A percentile compares a stretch with the other conserved stretches of the same genome.
phyloP scores from a whole-genome alignment of 805 yeast genomes.

The Candida quercuum region DNA sequence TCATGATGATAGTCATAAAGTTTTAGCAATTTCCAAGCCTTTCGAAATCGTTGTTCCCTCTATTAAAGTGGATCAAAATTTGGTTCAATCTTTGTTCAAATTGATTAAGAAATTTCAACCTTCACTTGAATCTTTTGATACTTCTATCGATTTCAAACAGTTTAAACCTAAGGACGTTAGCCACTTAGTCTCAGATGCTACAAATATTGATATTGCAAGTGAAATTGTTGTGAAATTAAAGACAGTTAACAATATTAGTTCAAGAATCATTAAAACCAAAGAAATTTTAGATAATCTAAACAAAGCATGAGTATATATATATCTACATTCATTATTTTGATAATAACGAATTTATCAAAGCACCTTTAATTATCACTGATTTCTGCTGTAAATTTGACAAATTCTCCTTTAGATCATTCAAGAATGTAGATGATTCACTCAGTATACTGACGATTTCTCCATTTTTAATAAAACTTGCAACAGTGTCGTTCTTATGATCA shows the following conservation, averaged over 20 bases:
- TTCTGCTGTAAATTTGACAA: conserved; percentile 29
- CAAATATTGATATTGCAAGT: conserved; percentile 30
- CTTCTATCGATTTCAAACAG: conserved; percentile 21
- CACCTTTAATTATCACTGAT: conserved; percentile 1
- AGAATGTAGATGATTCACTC: conserved; percentile 33
- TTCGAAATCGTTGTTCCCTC: conserved; percentile 49
- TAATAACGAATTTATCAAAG: conserved; percentile 1
- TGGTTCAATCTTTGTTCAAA: conserved; percentile 27
- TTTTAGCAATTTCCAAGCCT: conserved; percentile 58
- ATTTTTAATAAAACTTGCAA: conserved; percentile 49
- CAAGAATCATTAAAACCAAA: conserved; percentile 20
- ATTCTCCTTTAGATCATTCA: conserved; percentile 27
- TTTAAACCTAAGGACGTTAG: conserved; percentile 21
- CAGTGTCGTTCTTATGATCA: conserved; percentile 34
- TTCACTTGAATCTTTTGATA: conserved; percentile 14
- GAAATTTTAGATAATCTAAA: conserved; percentile 19
- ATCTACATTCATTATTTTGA: not conserved
- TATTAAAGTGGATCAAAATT: conserved; percentile 28
- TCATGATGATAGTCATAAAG: conserved; percentile 60
- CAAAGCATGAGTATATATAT: conserved; percentile 1
- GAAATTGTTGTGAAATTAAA: conserved; percentile 22
- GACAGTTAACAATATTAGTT: conserved; percentile 13
- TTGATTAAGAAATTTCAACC: conserved; percentile 17
- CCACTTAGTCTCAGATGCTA: conserved; percentile 26
- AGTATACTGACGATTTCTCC: conserved; percentile 60